Percentiles rank a stretch among this genome's conserved stretches.
Evolutionary conservation across 1,139 yeast genomes (phyloP).

Genomic region (Taiozyma sp.): DNA sequence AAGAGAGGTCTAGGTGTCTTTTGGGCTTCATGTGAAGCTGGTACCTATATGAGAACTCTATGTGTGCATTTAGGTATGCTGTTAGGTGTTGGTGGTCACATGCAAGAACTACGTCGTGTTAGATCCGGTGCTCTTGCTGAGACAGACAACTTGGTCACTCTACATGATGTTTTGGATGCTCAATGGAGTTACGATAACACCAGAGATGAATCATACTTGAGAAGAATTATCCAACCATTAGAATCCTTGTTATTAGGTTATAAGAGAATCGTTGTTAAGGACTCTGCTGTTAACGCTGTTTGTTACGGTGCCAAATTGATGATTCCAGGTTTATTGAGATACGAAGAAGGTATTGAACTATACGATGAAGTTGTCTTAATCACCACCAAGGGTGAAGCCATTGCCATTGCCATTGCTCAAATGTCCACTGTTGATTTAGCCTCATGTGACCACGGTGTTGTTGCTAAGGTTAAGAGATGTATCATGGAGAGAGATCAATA

Average conservation of each 20-base stretch:
- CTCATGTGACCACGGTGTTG: slow-evolving; percentile 96
- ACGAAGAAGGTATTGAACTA: slow-evolving; percentile 95
- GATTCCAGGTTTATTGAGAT: slow-evolving; percentile 97
- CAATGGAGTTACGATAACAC: slow-evolving; percentile 98
- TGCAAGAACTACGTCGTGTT: slow-evolving; percentile 99
- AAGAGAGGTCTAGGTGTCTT: slow-evolving; percentile 96
- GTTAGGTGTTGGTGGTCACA: slow-evolving; percentile 98
- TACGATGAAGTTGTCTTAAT: slow-evolving; percentile 97
- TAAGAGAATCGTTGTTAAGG: slow-evolving; percentile 96
- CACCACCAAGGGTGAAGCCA: slow-evolving; percentile 99
- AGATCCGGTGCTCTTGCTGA: slow-evolving; percentile 96
- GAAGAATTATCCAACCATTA: slow-evolving; percentile 92
- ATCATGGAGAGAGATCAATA: slow-evolving; percentile 99
- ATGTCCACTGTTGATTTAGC: slow-evolving; percentile 98
- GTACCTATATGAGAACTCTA: slow-evolving; percentile 98
- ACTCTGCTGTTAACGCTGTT: slow-evolving; percentile 96
- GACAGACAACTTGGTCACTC: slow-evolving; percentile 85
- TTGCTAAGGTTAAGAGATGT: slow-evolving; percentile 97
- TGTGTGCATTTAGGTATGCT: slow-evolving; percentile 99
- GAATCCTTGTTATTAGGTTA: slow-evolving; percentile 91
- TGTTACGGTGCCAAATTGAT: slow-evolving; percentile 98
- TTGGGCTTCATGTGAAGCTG: slow-evolving; percentile 99
- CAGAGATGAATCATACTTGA: slow-evolving; percentile 90
- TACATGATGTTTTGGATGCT: slow-evolving; percentile 96
- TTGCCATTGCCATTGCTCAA: slow-evolving; percentile 97